These are phyloP conservation scores for Dentipellis fragilis DNA, from an alignment of 768 basidiomycete species.

Conservation along the genomic window DNA sequence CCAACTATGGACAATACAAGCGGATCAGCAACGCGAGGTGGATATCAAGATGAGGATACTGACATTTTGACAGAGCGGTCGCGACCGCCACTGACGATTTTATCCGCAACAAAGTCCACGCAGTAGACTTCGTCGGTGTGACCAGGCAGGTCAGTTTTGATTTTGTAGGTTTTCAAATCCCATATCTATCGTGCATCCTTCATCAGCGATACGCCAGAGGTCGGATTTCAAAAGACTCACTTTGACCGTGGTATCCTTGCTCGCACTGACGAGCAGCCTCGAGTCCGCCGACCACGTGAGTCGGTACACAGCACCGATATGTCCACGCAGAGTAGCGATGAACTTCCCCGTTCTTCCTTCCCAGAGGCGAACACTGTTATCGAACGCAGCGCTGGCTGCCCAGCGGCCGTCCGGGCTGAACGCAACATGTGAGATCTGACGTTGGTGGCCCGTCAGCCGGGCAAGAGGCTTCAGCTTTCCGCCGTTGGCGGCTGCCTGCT, in stretches of 20 bases:
- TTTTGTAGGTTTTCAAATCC: slow-evolving; percentile 94
- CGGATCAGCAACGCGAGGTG: not conserved
- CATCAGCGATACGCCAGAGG: not conserved
- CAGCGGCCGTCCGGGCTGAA: slow-evolving; percentile 92
- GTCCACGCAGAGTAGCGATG: slow-evolving; percentile 82
- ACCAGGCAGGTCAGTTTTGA: slow-evolving; percentile 88
- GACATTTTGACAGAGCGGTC: slow-evolving; percentile 92
- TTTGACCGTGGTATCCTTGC: slow-evolving; percentile 94
- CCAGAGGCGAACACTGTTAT: slow-evolving; percentile 88
- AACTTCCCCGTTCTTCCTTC: slow-evolving; percentile 81
- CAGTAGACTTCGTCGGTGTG: slow-evolving; percentile 98
- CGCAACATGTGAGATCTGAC: slow-evolving; percentile 86
- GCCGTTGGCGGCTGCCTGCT: slow-evolving; percentile 22
- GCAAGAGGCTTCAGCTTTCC: slow-evolving; percentile 61
- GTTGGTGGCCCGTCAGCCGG: slow-evolving; percentile 88
- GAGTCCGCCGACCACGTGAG: slow-evolving; percentile 95
- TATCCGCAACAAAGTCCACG: slow-evolving; percentile 98
- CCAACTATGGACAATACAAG: slow-evolving; percentile 7
- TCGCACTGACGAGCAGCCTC: slow-evolving; percentile 84
- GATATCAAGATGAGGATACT: slow-evolving; percentile 19
- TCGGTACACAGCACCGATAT: slow-evolving; percentile 90
- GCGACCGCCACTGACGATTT: slow-evolving; percentile 94
- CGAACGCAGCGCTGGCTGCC: slow-evolving; percentile 88
- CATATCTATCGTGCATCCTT: slow-evolving; percentile 56
- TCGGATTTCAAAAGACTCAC: slow-evolving; percentile 29